Percentiles rank a stretch among this genome's conserved stretches.
Conservation (phyloP, 1,284 basidiomycete genomes). For the Ganoderma boninense region DNA sequence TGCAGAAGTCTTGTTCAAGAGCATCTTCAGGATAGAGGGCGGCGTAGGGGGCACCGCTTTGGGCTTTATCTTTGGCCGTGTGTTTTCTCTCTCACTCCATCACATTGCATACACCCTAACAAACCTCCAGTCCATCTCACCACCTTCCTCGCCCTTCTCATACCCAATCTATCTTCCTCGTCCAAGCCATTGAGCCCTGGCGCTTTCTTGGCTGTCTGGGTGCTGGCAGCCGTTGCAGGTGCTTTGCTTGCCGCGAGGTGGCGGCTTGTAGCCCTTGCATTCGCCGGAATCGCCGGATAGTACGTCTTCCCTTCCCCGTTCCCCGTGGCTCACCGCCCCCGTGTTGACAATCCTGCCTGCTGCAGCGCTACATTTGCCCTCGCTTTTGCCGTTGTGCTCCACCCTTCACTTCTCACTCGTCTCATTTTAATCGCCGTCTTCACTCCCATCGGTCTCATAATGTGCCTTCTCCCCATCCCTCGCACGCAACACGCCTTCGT, state of each 20-base stretch:
- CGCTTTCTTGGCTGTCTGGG: conserved; percentile 67
- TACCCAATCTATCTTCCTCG: conserved; percentile 55
- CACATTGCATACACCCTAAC: neutral
- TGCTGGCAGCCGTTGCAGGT: conserved; percentile 57
- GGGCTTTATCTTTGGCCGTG: conserved; percentile 70
- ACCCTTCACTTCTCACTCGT: conserved; percentile 65
- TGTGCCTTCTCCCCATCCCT: conserved; percentile 55
- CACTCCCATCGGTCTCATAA: conserved; percentile 47
- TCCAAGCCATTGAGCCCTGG: conserved; percentile 53
- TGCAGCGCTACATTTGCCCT: conserved; percentile 58
- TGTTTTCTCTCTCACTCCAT: conserved; percentile 31
- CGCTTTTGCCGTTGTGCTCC: conserved; percentile 61
- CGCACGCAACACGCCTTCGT: conserved; percentile 55
- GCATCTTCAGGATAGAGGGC: conserved; percentile 56
- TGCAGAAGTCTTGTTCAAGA: conserved; percentile 39
- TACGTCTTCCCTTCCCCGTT: conserved; percentile 39
- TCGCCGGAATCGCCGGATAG: conserved; percentile 62
- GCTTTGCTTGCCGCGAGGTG: conserved; percentile 59
- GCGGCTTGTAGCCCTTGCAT: conserved; percentile 53
- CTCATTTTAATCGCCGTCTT: conserved; percentile 58
- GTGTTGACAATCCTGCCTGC: neutral
- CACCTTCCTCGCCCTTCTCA: conserved; percentile 66
- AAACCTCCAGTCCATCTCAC: conserved; percentile 58
- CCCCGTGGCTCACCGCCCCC: neutral
- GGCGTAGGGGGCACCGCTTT: conserved; percentile 67